A percentile compares a stretch with the other conserved stretches of the same genome.
phyloP scores from a whole-genome alignment of 192 early-diverging fungal species.

The Mortierella hygrophila region DNA sequence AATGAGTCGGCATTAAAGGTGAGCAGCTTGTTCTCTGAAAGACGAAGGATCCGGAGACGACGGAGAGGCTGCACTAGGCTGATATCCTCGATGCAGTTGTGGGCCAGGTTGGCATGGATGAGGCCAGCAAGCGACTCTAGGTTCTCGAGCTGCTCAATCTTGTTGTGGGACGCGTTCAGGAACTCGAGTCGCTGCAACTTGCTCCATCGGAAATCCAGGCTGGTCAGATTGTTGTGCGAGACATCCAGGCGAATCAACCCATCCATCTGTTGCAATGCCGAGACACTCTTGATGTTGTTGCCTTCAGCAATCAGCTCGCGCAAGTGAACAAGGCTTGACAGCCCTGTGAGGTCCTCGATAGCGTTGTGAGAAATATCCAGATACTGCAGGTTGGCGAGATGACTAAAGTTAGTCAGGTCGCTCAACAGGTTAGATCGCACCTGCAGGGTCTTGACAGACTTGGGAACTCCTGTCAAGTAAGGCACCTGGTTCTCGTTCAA shows the following conservation, averaged over 20 bases:
- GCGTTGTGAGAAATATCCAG: constrained; percentile 58
- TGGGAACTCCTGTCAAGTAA: constrained; percentile 44
- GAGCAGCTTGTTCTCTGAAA: constrained; percentile 58
- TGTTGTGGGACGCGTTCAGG: constrained; percentile 60
- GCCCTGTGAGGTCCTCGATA: constrained; percentile 54
- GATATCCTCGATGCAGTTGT: constrained; percentile 62
- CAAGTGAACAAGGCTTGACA: constrained; percentile 42
- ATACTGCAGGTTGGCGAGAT: constrained; percentile 54
- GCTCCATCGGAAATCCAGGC: constrained; percentile 48
- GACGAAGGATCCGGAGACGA: constrained; percentile 45
- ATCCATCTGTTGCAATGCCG: constrained; percentile 54
- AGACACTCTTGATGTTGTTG: constrained; percentile 56
- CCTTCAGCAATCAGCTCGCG: constrained; percentile 56
- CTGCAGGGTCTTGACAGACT: constrained; percentile 43
- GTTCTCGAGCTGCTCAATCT: constrained; percentile 55
- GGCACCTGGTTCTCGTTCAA: constrained; percentile 48
- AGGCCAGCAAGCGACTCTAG: constrained; percentile 52
- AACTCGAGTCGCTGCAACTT: constrained; percentile 57
- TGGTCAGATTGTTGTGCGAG: constrained; percentile 50
- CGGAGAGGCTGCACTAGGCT: constrained; percentile 48
- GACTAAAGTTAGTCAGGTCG: constrained; percentile 46
- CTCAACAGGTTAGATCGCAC: constrained; percentile 46
- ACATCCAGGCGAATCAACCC: constrained; percentile 54
- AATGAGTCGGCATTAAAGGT: constrained; percentile 56
- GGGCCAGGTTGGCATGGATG: constrained; percentile 56